Conservation (phyloP, 192 early-diverging fungal species). For the Chytriomyces sp. region DNA sequence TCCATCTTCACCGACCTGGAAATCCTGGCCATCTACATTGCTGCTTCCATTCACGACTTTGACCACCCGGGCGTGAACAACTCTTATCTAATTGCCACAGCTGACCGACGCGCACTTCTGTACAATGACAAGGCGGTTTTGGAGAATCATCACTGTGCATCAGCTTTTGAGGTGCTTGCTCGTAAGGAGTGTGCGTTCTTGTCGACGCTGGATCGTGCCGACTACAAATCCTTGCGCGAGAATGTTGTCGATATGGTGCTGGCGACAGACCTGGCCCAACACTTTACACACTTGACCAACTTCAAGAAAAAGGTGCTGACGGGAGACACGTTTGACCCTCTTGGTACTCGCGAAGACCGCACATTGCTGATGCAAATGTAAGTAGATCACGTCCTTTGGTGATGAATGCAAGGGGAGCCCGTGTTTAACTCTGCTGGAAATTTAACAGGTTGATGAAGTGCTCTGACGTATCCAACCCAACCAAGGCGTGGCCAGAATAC, state of each 20-base stretch:
- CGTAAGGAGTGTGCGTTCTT: conserved; percentile 50
- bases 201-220: conserved; percentile 39
- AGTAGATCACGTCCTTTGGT: conserved; percentile 10
- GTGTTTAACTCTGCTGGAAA: neutral
- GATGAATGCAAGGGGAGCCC: neutral
- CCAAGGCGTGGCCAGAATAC: conserved; percentile 54
- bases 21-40: conserved; percentile 50
- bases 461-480: conserved; percentile 64
- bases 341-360: conserved; percentile 45
- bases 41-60: conserved; percentile 62
- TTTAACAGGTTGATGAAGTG: conserved; percentile 56
- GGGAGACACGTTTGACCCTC: conserved; percentile 50
- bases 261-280: conserved; percentile 56
- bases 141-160: conserved; percentile 64
- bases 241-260: conserved; percentile 60
- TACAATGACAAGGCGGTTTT: conserved; percentile 65
- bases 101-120: conserved; percentile 48
- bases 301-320: conserved; percentile 57
- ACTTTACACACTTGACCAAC: conserved; percentile 48
- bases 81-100: conserved; percentile 55
- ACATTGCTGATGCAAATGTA: conserved; percentile 57
- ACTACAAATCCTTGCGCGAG: conserved; percentile 43
- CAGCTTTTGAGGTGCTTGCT: conserved; percentile 55
- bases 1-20: conserved; percentile 54
- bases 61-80: conserved; percentile 66